Base-by-base conservation (phyloP, 305 asterid genomes). In the Caryopteris hybrid region DNA sequence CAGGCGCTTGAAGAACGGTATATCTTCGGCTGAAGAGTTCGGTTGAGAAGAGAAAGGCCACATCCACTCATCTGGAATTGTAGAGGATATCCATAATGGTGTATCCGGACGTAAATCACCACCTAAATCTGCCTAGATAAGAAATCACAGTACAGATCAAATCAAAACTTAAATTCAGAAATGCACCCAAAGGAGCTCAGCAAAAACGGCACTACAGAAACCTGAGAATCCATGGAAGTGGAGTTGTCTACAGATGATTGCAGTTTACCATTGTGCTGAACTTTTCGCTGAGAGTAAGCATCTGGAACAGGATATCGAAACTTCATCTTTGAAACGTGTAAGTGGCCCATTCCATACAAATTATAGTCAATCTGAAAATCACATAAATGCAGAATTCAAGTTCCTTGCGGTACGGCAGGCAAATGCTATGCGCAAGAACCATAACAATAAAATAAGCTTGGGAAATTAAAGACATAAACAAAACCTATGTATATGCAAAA, bases 281-380 rank as follows among this genome's bases (percentile, higher is more conserved):
- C 73, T 66, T 79, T 86, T 74, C 66, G 78, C 50, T 56, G 81
- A 56, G 77, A 68, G 75, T 74, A 78, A 76, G 74, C 77, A 79
- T 84, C 89, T 59, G 99, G 99, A 57, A 91, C 78, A 51, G 99
- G 98, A 80, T 63, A 74, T 73, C 99, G 97, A 76, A 94, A 91
- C 79, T 85, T 94, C 75, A 88, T 65, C 81, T 88, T 91, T 53
- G 97, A 83, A 58, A 87, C 83, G 53, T 94, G 99, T 70, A 94
- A 74, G 77, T 86, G 97, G 27, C 98, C 92, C 99, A 94, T 94
- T 68, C 99, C 99, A 62, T 85, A 89, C 85, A 94, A 80, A 80
- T 88, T 89, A 82, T 94, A 85, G 84, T 91, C 98, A 67, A 94
- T 79, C 99, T 94, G 86, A 70, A 56, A 25, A 68, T 81, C 72